These are phyloP conservation scores for Tilletia walkeri DNA, from an alignment of 1,284 basidiomycete species.

Conservation along the genomic window DNA sequence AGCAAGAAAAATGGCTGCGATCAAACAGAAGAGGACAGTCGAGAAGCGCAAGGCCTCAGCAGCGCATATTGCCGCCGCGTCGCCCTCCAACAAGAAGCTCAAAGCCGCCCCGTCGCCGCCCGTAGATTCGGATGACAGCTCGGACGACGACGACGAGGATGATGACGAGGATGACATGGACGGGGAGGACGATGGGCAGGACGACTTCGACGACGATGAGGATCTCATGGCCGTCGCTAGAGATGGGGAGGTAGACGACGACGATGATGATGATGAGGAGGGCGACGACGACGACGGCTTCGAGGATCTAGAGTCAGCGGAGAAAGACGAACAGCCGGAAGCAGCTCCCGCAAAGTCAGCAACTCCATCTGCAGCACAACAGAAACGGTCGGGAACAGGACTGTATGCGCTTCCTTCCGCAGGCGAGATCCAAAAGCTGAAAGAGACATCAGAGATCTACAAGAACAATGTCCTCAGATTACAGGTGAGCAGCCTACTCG, in stretches of 20 bases:
- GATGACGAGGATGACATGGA: constrained; percentile 19
- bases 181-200: constrained; percentile 37
- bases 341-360: constrained; percentile 13
- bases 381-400: constrained; percentile 29
- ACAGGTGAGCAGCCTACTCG: constrained; percentile 61
- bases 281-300: constrained; percentile 43
- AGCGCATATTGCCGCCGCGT: no score
- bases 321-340: constrained; percentile 30
- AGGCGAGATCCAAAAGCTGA: constrained; percentile 72
- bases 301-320: constrained; percentile 43
- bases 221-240: constrained; percentile 36
- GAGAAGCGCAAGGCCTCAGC: constrained; percentile 10
- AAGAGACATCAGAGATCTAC: constrained; percentile 75
- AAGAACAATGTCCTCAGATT: constrained; percentile 80
- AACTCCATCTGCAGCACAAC: not conserved
- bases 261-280: constrained; percentile 17
- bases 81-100: constrained; percentile 11
- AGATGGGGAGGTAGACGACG: constrained; percentile 37
- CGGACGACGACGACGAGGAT: constrained; percentile 12
- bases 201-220: constrained; percentile 47
- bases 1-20: not conserved
- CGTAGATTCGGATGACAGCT: not conserved
- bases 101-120: not conserved
- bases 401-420: constrained; percentile 60
- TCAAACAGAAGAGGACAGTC: not conserved